Percentiles rank a stretch among this genome's conserved stretches.
These are phyloP conservation scores for Globisporangium cylindrosporum DNA, from an alignment of 352 stramenopile species.

Conservation along the genomic window DNA sequence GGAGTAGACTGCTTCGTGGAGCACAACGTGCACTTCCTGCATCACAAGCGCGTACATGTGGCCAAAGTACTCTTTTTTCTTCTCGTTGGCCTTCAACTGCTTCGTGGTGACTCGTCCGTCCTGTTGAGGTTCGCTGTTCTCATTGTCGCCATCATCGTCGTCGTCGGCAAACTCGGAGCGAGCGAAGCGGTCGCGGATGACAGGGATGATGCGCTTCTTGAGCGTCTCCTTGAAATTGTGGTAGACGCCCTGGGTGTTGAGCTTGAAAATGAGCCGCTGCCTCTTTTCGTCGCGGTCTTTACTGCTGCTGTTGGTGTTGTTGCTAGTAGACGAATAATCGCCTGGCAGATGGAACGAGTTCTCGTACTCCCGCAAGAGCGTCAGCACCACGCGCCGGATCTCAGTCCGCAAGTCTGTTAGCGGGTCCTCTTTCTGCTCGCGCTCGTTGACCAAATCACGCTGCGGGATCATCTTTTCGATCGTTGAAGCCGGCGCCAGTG, in stretches of 20 bases:
- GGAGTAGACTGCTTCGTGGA: constrained; percentile 58
- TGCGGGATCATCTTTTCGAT: constrained; percentile 53
- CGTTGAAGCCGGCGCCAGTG: constrained; percentile 24
- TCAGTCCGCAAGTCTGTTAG: constrained; percentile 49
- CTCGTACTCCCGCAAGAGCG: constrained; percentile 67
- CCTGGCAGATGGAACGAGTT: constrained; percentile 15
- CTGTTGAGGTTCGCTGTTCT: constrained; percentile 3
- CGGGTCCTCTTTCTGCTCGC: constrained; percentile 38
- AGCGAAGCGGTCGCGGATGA: constrained; percentile 65
- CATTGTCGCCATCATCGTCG: constrained; percentile 15
- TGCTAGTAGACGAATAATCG: not conserved
- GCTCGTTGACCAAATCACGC: constrained; percentile 46
- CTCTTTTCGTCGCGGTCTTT: constrained; percentile 55
- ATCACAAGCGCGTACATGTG: constrained; percentile 69
- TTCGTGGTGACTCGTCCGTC: not conserved
- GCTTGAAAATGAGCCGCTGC: constrained; percentile 68
- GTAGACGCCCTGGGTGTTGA: constrained; percentile 78
- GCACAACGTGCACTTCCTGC: constrained; percentile 68
- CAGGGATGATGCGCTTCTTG: constrained; percentile 73
- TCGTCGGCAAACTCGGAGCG: constrained; percentile 20
- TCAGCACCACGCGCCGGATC: constrained; percentile 53
- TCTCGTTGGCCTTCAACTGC: constrained; percentile 15
- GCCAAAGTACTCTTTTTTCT: constrained; percentile 61
- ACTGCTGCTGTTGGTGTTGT: not conserved
- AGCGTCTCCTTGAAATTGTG: constrained; percentile 82